phyloP scores from a whole-genome alignment of 2,329 filamentous ascomycete genomes.

The Capronia americana region DNA sequence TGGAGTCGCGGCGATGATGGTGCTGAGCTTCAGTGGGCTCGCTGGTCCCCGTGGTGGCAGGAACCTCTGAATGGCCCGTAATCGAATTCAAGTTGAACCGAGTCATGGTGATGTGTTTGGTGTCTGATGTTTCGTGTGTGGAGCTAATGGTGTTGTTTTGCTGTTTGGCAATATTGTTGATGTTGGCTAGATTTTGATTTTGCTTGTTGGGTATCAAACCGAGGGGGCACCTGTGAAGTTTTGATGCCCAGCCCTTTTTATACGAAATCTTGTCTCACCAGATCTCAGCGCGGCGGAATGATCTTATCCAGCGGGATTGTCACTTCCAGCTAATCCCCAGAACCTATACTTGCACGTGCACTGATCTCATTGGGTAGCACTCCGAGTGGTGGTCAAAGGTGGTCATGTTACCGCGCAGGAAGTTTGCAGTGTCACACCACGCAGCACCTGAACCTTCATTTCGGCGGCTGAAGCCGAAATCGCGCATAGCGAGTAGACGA shows the following conservation, averaged over 20 bases:
- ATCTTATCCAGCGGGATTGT: not conserved
- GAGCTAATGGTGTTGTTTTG: constrained; percentile 2
- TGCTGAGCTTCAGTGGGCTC: not conserved
- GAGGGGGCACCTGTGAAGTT: not conserved
- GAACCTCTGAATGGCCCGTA: constrained; percentile 8
- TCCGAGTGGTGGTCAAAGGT: not conserved
- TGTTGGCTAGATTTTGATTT: not conserved
- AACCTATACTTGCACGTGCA: not conserved
- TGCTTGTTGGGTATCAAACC: constrained; percentile 4
- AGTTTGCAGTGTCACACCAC: constrained; percentile 25
- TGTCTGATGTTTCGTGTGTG: not conserved
- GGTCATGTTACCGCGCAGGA: constrained; percentile 15
- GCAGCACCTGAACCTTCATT: not conserved
- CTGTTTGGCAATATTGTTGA: constrained; percentile 3
- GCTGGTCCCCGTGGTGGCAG: not conserved
- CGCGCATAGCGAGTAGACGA: constrained; percentile 22
- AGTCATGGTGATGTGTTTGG: constrained; percentile 19
- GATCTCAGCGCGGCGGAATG: not conserved
- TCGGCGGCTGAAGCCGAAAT: constrained; percentile 30
- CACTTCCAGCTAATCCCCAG: not conserved
- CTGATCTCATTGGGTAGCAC: not conserved
- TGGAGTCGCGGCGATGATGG: constrained; percentile 24
- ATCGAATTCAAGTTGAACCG: constrained; percentile 12
- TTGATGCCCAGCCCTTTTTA: not conserved
- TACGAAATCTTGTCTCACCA: not conserved